Percentiles rank a stretch among this genome's conserved stretches.
phyloP scores from a whole-genome alignment of 2,329 filamentous ascomycete genomes.

The Colletotrichum orbiculare region DNA sequence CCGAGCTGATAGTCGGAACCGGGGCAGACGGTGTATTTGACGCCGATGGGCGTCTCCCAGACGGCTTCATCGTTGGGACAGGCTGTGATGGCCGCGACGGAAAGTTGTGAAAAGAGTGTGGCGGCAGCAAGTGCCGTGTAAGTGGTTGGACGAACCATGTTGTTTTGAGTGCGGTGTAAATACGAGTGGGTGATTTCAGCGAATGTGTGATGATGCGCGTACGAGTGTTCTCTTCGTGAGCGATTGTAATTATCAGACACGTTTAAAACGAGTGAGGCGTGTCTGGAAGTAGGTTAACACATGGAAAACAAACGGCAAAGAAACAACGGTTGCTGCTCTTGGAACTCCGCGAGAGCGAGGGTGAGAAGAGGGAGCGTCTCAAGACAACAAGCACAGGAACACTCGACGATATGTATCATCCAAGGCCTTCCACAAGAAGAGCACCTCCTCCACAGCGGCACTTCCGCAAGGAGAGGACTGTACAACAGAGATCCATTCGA shows the following conservation, averaged over 20 bases:
- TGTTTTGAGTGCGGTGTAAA: neutral
- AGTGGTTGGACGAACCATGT: constrained; percentile 23
- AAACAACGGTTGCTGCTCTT: constrained; percentile 14
- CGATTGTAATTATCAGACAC: constrained; percentile 15
- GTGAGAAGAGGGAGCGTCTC: neutral
- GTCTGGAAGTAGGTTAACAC: constrained; percentile 8
- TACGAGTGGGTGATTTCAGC: constrained; percentile 2
- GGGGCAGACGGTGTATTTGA: constrained; percentile 35
- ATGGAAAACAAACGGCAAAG: neutral
- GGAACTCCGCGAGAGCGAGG: constrained; percentile 7
- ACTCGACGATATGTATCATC: constrained; percentile 20
- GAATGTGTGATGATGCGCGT: neutral
- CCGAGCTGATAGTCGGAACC: constrained; percentile 33
- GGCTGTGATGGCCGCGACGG: constrained; percentile 29
- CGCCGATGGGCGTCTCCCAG: constrained; percentile 28
- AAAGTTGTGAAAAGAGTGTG: constrained; percentile 26
- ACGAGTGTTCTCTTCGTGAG: neutral
- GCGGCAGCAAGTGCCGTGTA: constrained; percentile 29
- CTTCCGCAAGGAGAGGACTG: constrained; percentile 11
- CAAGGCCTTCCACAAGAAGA: neutral
- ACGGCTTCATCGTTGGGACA: constrained; percentile 31
- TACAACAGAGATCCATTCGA: constrained; percentile 19
- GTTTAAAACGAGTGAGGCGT: constrained; percentile 18
- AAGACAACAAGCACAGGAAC: neutral
- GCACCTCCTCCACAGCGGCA: constrained; percentile 11